A percentile compares a stretch with the other conserved stretches of the same genome.
Conservation (phyloP, 495 filamentous ascomycete species). For the Trichoderma parareesei region DNA sequence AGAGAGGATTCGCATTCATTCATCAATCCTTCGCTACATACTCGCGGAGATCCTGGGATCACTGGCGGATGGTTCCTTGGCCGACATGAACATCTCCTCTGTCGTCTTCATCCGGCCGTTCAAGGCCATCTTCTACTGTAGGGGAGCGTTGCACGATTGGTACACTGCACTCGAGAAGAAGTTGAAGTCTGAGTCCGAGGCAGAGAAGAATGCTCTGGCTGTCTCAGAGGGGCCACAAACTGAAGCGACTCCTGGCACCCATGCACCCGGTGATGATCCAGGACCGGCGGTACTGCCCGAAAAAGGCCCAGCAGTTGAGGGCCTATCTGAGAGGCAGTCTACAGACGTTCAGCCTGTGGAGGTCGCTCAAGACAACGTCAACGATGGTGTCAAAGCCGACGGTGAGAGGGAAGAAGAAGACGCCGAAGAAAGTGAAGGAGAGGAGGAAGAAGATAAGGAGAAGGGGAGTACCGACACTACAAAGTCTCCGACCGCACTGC, state of each 20-base stretch:
- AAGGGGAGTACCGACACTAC: neutral
- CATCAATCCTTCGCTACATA: neutral
- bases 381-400: too few relatives aligned
- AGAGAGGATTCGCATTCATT: neutral
- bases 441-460: neutral
- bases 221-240: neutral
- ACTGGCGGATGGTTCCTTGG: neutral
- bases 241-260: neutral
- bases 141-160: neutral
- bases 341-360: too few relatives aligned
- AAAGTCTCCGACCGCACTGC: neutral
- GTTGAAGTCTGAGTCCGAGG: neutral
- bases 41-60: neutral
- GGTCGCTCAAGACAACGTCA: too few relatives aligned
- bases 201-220: neutral
- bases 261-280: too few relatives aligned
- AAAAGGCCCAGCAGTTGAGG: too few relatives aligned
- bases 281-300: too few relatives aligned
- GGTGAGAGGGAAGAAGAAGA: neutral
- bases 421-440: neutral
- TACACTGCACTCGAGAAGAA: neutral
- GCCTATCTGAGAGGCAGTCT: too few relatives aligned
- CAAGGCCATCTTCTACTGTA: neutral
- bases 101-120: neutral
- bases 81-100: neutral